Evolutionary conservation across 2,329 filamentous ascomycete species (phyloP), one percentile per base, ranked within the genome.

Genomic region (Colletotrichum somersetense): DNA sequence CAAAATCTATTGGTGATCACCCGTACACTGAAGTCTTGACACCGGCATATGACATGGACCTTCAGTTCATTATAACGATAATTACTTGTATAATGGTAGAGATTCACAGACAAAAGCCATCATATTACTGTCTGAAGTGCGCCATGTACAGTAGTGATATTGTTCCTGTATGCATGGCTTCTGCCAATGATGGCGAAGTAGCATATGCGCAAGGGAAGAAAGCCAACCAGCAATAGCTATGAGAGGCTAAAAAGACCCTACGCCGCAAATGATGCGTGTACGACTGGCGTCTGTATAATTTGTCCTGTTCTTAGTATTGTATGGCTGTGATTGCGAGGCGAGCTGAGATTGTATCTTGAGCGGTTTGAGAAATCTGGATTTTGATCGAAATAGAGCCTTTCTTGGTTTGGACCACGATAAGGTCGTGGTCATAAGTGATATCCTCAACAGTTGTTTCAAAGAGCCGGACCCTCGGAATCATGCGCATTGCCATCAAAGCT

Each of bases 371-470:
- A 44, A 71, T 72, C 33, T 62, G 44, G 20, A 72, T 64, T 44
- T 70, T 71, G 35, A 71, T 62, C 50, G 66, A 70, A 56, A 72
- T 72, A 3, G 70, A 70, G 26, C 70, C 68, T 30, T 71, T 64
- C 30, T 71, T 73, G 1, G 75, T 76, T 55, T 76, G 71, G 6
- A 77, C 74, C 3, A 77, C 69, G 12, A 79, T 62, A 66, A 77
- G 71, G 53, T 79, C 77, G 42, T 78, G 74, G 38, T 79, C 77
- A 56, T 79, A 79, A n/a, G 62, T 66, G 38, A 80, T 72, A 48
- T 80, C 79, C 35, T 76, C 74, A 26, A 75, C 70, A 0, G 75
- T 76, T 0, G 80, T 81, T 26, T 80, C 77, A 55, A 76, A 73
- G 7, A 80, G 74, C 18, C 62, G 71, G 72, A 78, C 73, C 23